Conservation (phyloP, 169 alveolate species). For the Plasmodium adleri region DNA sequence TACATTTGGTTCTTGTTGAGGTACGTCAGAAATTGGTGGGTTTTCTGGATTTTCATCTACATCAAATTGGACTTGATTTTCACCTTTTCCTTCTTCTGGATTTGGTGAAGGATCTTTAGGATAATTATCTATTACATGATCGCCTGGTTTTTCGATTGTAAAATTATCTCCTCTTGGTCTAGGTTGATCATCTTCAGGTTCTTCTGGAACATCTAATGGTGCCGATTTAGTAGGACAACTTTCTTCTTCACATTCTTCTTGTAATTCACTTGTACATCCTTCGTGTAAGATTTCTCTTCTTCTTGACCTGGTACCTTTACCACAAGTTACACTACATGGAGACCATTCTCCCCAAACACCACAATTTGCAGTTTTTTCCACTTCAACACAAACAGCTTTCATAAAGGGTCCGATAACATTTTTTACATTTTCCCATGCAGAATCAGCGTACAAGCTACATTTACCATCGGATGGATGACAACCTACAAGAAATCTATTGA, state of each 20-base stretch:
- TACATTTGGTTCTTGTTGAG: not conserved
- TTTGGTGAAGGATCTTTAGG: slow-evolving; percentile 6
- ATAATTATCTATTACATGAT: not conserved
- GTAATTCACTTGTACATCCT: slow-evolving; percentile 15
- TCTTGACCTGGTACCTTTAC: slow-evolving; percentile 33
- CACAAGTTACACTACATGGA: slow-evolving; percentile 55
- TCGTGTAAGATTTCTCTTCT: slow-evolving; percentile 29
- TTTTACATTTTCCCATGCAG: slow-evolving; percentile 25
- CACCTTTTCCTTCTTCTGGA: not conserved
- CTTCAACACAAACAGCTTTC: slow-evolving; percentile 38
- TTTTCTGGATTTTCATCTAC: slow-evolving; percentile 1
- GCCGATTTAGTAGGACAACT: slow-evolving; percentile 14
- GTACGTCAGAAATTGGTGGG: not conserved
- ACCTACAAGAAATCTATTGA: slow-evolving; percentile 31
- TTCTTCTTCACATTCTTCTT: slow-evolving; percentile 9
- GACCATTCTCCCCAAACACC: slow-evolving; percentile 62
- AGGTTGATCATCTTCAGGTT: slow-evolving; percentile 11
- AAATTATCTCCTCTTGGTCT: not conserved
- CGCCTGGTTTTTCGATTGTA: slow-evolving; percentile 20
- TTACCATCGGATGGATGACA: slow-evolving; percentile 7
- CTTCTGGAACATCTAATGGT: slow-evolving; percentile 22
- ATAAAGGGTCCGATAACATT: slow-evolving; percentile 42
- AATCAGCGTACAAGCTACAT: slow-evolving; percentile 34
- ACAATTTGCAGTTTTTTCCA: slow-evolving; percentile 47
- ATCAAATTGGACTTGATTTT: not conserved